Percentiles rank a stretch among this genome's conserved stretches.
Conservation (phyloP, 2,329 filamentous ascomycete genomes). For the Pseudogymnoascus sp. region DNA sequence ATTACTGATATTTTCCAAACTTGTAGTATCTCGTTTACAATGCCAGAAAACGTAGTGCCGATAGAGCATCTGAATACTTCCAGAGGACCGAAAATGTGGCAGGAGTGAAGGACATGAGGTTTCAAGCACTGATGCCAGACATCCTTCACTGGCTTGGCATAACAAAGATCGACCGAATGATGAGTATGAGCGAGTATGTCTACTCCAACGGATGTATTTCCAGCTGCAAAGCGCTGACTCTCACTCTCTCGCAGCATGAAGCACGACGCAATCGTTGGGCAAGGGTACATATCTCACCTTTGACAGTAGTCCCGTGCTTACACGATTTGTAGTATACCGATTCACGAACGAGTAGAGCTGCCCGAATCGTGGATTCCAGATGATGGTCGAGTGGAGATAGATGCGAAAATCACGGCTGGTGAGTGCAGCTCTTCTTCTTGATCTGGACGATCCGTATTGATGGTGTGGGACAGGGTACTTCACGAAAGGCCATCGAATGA, state of each 20-base stretch:
- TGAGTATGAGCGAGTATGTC: slow-evolving; percentile 81
- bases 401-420: slow-evolving; percentile 96
- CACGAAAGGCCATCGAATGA: slow-evolving; percentile 85
- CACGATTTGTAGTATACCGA: slow-evolving; percentile 59
- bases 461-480: slow-evolving; percentile 52
- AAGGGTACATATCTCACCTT: slow-evolving; percentile 46
- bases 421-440: slow-evolving; percentile 29
- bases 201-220: background rate
- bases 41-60: slow-evolving; percentile 69
- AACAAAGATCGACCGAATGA: slow-evolving; percentile 96
- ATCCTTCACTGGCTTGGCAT: slow-evolving; percentile 98
- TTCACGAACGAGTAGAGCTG: slow-evolving; percentile 82
- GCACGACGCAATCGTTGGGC: slow-evolving; percentile 78
- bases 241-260: slow-evolving; percentile 59
- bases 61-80: slow-evolving; percentile 87
- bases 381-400: slow-evolving; percentile 95
- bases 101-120: slow-evolving; percentile 93
- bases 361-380: slow-evolving; percentile 90
- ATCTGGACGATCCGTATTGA: slow-evolving; percentile 20
- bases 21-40: slow-evolving; percentile 57
- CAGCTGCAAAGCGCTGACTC: background rate
- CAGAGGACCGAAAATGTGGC: slow-evolving; percentile 97
- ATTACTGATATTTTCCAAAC: slow-evolving; percentile 19
- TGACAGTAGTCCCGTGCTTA: background rate
- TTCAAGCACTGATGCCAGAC: slow-evolving; percentile 96